A percentile compares a stretch with the other conserved stretches of the same genome.
phyloP scores from a whole-genome alignment of 2,329 filamentous ascomycete species.

The Curvularia hawaiiensis region DNA sequence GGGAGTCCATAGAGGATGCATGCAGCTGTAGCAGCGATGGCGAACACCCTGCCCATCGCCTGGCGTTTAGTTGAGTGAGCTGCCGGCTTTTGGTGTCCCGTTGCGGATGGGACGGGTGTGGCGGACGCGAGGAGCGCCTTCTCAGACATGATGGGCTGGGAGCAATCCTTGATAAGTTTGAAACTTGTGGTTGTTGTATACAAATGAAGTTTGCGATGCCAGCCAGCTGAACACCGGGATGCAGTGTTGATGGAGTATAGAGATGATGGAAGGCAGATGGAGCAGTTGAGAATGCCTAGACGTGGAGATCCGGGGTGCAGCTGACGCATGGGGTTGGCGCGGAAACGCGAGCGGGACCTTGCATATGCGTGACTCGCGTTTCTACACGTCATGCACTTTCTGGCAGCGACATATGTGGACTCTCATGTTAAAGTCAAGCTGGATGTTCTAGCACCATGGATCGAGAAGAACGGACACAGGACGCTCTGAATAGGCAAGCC shows the following conservation, averaged over 20 bases:
- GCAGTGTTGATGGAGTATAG: slow-evolving; percentile 10
- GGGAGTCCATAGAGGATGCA: slow-evolving; percentile 29
- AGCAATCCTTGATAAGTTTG: not conserved
- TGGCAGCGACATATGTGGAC: not conserved
- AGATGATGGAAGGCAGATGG: slow-evolving; percentile 12
- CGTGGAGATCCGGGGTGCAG: slow-evolving; percentile 31
- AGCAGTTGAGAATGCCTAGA: slow-evolving; percentile 22
- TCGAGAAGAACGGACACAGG: not conserved
- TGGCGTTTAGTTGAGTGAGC: slow-evolving; percentile 21
- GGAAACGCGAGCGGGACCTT: slow-evolving; percentile 22
- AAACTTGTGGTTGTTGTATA: not conserved
- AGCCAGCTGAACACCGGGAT: slow-evolving; percentile 32
- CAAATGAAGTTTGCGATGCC: slow-evolving; percentile 14
- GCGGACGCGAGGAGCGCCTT: slow-evolving; percentile 28
- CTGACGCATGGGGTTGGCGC: slow-evolving; percentile 17
- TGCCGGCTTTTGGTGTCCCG: slow-evolving; percentile 18
- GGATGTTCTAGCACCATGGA: not conserved
- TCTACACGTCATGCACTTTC: not conserved
- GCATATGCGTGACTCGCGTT: slow-evolving; percentile 16
- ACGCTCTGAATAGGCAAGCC: not conserved
- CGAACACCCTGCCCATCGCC: slow-evolving; percentile 23
- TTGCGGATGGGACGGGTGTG: slow-evolving; percentile 10
- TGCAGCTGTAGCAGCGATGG: slow-evolving; percentile 24
- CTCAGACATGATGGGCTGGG: slow-evolving; percentile 25
- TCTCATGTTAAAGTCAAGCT: not conserved